Percentiles rank a stretch among this genome's conserved stretches.
Conservation (phyloP, 2,329 filamentous ascomycete genomes). For the Aspergillus amoenus region DNA sequence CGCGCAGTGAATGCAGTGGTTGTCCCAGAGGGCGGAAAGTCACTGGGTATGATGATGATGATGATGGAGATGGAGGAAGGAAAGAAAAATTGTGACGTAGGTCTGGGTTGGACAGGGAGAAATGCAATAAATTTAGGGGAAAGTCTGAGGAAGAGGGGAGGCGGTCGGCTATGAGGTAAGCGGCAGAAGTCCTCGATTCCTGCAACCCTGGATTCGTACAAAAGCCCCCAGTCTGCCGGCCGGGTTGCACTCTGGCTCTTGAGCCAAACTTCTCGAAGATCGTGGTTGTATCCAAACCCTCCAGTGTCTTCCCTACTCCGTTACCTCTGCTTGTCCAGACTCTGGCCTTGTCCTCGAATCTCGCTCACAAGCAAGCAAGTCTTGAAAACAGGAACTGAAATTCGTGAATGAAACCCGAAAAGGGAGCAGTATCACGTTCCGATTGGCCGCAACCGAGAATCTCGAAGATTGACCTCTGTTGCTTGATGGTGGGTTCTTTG, state of each 20-base stretch:
- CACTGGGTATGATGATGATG: conserved; percentile 10
- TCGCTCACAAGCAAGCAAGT: neutral
- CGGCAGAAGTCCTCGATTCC: conserved; percentile 19
- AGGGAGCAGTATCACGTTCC: neutral
- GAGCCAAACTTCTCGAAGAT: neutral
- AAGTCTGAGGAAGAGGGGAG: conserved; percentile 22
- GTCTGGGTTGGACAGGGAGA: conserved; percentile 32
- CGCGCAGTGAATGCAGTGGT: neutral
- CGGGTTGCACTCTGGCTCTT: conserved; percentile 15
- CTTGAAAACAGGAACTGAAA: neutral
- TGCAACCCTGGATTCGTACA: conserved; percentile 25
- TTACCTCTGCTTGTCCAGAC: neutral
- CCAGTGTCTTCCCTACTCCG: neutral
- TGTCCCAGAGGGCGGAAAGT: conserved; percentile 10
- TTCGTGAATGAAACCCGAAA: conserved; percentile 1
- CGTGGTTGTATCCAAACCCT: conserved; percentile 3
- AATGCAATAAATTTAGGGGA: conserved; percentile 29
- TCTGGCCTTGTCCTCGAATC: neutral
- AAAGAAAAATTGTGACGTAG: conserved; percentile 39
- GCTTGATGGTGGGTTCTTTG: conserved; percentile 21
- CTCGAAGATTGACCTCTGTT: conserved; percentile 11
- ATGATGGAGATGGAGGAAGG: conserved; percentile 17
- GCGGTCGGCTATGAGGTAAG: conserved; percentile 26
- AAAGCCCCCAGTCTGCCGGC: conserved; percentile 19
- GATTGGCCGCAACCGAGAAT: conserved; percentile 6